phyloP scores from a whole-genome alignment of 805 yeast genomes.

The Teunomyces pallodes region DNA sequence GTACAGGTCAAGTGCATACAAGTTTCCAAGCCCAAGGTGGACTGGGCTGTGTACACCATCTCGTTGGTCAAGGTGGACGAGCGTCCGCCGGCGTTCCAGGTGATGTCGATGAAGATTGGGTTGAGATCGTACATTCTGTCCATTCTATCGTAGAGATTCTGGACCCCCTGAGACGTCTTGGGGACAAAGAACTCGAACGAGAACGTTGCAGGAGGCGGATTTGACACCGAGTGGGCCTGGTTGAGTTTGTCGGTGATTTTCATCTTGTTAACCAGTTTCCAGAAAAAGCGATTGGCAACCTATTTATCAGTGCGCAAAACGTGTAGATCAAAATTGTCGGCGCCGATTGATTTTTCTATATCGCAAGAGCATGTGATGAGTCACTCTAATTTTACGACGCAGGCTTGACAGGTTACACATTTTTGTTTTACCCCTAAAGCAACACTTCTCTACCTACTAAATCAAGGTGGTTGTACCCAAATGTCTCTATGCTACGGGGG shows the following conservation, averaged over 20 bases:
- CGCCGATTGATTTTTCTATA: background rate
- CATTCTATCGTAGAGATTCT: conserved; percentile 93
- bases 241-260: conserved; percentile 41
- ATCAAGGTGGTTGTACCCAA: too few relatives aligned
- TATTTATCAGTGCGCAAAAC: background rate
- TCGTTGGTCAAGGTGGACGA: conserved; percentile 81
- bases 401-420: too few relatives aligned
- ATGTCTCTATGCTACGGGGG: background rate
- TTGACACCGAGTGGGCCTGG: conserved; percentile 39
- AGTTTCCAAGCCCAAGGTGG: conserved; percentile 88
- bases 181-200: conserved; percentile 98
- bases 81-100: conserved; percentile 99
- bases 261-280: conserved; percentile 19
- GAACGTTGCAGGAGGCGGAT: conserved; percentile 63
- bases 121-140: conserved; percentile 92
- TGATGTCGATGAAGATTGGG: conserved; percentile 91
- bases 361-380: conserved; percentile 3
- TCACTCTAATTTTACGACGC: background rate
- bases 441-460: too few relatives aligned
- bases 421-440: too few relatives aligned
- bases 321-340: conserved; percentile 1
- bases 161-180: conserved; percentile 95
- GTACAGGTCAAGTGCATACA: conserved; percentile 99
- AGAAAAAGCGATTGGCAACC: background rate
- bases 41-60: conserved; percentile 86